A percentile compares a stretch with the other conserved stretches of the same genome.
phyloP scores from a whole-genome alignment of 164 flowering plant genomes.

The Liriodendron chinense region DNA sequence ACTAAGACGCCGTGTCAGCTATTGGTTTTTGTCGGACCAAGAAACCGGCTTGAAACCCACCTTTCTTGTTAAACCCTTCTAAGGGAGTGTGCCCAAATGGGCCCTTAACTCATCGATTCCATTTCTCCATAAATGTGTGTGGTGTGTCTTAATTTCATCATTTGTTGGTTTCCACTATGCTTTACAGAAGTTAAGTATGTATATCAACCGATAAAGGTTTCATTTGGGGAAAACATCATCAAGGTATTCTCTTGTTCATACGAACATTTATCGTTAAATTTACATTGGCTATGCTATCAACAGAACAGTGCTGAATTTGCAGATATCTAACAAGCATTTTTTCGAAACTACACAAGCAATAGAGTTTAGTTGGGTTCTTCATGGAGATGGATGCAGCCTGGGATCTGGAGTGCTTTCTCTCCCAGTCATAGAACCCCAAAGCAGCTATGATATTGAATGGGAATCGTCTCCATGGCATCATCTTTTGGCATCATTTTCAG shows the following conservation, averaged over 20 bases:
- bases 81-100: no score
- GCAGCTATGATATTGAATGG: conserved; percentile 50
- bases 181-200: conserved; percentile 86
- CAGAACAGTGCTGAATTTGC: conserved; percentile 21
- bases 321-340: conserved; percentile 68
- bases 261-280: not conserved
- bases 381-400: conserved; percentile 73
- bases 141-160: not conserved
- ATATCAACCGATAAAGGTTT: conserved; percentile 83
- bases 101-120: not conserved
- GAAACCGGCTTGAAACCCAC: no score
- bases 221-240: conserved; percentile 37
- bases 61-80: no score
- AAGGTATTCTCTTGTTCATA: conserved; percentile 46
- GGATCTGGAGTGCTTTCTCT: conserved; percentile 66
- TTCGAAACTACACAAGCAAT: conserved; percentile 57
- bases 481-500: conserved; percentile 48
- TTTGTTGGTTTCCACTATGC: conserved; percentile 7
- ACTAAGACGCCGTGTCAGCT: no score
- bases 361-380: conserved; percentile 60
- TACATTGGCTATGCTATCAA: not conserved
- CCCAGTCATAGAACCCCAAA: conserved; percentile 64
- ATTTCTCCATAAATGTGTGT: not conserved
- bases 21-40: no score
- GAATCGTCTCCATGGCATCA: conserved; percentile 73